Conservation (phyloP, 1,284 basidiomycete genomes). For the Mrakiaceae sp. region DNA sequence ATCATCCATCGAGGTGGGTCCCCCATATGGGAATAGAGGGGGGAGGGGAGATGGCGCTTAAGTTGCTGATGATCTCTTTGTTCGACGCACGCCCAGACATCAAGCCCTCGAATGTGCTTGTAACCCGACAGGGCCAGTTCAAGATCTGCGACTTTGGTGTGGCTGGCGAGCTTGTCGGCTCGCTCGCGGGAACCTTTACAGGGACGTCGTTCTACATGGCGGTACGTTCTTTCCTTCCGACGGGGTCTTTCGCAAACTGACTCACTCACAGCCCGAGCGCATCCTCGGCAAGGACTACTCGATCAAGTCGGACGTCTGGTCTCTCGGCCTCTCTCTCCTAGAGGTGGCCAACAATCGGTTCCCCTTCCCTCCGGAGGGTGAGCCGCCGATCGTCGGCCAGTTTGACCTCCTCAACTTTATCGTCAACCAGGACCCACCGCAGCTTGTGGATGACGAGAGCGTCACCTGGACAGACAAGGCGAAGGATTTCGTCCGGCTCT, state of each 20-base stretch:
- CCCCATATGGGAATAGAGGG: neutral
- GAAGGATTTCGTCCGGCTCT: slow-evolving; percentile 83
- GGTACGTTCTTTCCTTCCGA: slow-evolving; percentile 43
- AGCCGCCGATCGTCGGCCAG: slow-evolving; percentile 52
- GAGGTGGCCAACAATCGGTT: slow-evolving; percentile 91
- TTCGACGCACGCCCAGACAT: slow-evolving; percentile 49
- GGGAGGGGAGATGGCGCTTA: neutral
- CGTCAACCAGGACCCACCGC: slow-evolving; percentile 70
- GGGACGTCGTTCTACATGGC: slow-evolving; percentile 98
- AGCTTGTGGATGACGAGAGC: slow-evolving; percentile 47
- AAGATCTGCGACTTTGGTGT: slow-evolving; percentile 96
- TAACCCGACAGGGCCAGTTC: slow-evolving; percentile 74
- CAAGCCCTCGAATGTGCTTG: slow-evolving; percentile 89
- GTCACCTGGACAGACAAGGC: slow-evolving; percentile 68
- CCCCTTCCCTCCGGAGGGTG: slow-evolving; percentile 79
- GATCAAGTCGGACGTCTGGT: slow-evolving; percentile 97
- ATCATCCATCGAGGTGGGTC: slow-evolving; percentile 69
- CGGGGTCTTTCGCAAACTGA: neutral
- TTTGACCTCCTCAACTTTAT: slow-evolving; percentile 93
- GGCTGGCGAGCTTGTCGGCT: slow-evolving; percentile 85
- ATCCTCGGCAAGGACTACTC: slow-evolving; percentile 81
- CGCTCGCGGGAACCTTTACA: slow-evolving; percentile 86
- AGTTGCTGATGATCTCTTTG: neutral
- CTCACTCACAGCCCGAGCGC: slow-evolving; percentile 62
- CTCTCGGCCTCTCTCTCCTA: slow-evolving; percentile 80